Conservation (phyloP, 2,329 filamentous ascomycete species). For the Zelopaecilomyces penicillatus region DNA sequence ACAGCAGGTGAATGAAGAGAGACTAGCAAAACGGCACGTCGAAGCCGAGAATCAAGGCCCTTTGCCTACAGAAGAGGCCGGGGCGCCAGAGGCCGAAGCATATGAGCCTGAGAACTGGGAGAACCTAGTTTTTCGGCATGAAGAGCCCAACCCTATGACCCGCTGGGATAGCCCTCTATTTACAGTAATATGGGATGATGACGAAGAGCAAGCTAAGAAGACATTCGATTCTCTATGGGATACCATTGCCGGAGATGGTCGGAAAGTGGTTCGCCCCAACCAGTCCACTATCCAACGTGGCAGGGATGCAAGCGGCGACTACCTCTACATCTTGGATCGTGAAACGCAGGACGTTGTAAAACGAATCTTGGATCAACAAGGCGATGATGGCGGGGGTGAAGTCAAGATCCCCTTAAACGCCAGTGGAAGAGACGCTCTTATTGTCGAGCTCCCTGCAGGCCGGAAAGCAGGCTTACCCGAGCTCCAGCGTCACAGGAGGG, state of each 20-base stretch:
- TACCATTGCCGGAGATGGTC: slow-evolving; percentile 53
- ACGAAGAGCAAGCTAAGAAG: slow-evolving; percentile 44
- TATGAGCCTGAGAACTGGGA: slow-evolving; percentile 59
- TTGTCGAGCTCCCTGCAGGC: slow-evolving; percentile 54
- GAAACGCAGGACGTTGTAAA: slow-evolving; percentile 71
- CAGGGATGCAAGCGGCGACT: slow-evolving; percentile 59
- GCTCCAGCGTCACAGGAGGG: slow-evolving; percentile 67
- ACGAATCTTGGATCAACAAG: slow-evolving; percentile 59
- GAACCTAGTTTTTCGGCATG: slow-evolving; percentile 72
- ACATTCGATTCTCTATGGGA: slow-evolving; percentile 67
- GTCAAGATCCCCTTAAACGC: slow-evolving; percentile 38
- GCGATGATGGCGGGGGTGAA: slow-evolving; percentile 57
- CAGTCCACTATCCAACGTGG: slow-evolving; percentile 60
- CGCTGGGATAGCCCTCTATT: slow-evolving; percentile 81
- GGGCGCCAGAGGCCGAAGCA: slow-evolving; percentile 23
- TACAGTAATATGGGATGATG: slow-evolving; percentile 69
- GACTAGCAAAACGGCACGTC: slow-evolving; percentile 29
- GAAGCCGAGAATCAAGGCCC: slow-evolving; percentile 4
- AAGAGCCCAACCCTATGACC: slow-evolving; percentile 79
- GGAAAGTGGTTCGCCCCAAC: slow-evolving; percentile 63
- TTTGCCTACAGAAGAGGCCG: not conserved
- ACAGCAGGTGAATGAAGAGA: slow-evolving; percentile 49
- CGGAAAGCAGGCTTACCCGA: slow-evolving; percentile 63
- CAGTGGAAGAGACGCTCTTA: slow-evolving; percentile 37
- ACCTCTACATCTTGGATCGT: slow-evolving; percentile 71